Base-by-base conservation (phyloP, 257 asterid genomes). In the Phtheirospermum japonicum region DNA sequence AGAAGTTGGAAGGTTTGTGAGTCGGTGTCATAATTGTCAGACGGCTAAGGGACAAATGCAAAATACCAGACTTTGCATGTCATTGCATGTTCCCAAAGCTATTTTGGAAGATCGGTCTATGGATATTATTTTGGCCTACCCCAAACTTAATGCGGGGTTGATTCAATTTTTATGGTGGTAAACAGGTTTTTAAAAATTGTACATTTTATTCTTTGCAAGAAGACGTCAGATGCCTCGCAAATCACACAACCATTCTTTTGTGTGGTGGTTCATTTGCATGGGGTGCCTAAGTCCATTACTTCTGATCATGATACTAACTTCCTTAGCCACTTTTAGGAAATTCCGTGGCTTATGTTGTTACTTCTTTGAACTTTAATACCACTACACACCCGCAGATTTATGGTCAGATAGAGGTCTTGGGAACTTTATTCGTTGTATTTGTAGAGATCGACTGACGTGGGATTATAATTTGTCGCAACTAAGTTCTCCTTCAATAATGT, bases 41-140 rank as follows among this genome's bases (percentile, higher is more conserved):
- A 39, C 45, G 13, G 6, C 61, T 4, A 59, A 59, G 19, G 64
- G 52, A 6, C 50, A 58, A 14, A 23, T 52, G 0, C 64, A 39
- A 40, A 39, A 59, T 39, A 59, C 36, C 10, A 20, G 64, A 2
- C 48, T 59, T 7, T 59, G 20, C 31, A 59, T 40, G 52, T 8
- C 37, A 10, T 20, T 39, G 7, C 52, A 18, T 1, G 17, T 42
- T 13, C 23, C 13, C 18, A 5, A 59, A 6, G 10, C 32, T 59
- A 19, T 52, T 52, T 20, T 14, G 34, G 3, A 52, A 4, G 42
- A 55, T 30, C 12, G 12, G 7, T 30, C 23, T 7, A 55, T 28
- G 20, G 60, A 28, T 13, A 12, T 55, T 55, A 11, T 28, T 7
- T 55, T 31, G 23, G 42, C 4, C 11, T 30, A 9, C n/a, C 60